These are phyloP conservation scores for Lentinula sp. DNA, from an alignment of 768 basidiomycete species.

Conservation along the genomic window DNA sequence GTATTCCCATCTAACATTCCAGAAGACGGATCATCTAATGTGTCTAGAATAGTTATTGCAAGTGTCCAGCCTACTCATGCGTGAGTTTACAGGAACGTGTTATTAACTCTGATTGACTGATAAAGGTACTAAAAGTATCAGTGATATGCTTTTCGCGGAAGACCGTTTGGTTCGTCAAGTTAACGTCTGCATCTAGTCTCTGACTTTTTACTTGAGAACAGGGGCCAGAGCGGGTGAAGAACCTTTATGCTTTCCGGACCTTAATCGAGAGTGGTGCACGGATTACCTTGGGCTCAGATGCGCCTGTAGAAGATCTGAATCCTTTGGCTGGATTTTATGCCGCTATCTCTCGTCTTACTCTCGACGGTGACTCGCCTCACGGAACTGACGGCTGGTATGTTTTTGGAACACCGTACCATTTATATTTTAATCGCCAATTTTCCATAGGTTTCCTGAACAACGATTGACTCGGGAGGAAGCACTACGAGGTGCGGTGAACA, in stretches of 20 bases:
- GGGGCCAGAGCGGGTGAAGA: conserved; percentile 82
- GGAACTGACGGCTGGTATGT: conserved; percentile 78
- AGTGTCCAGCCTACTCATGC: conserved; percentile 89
- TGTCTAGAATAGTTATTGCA: conserved; percentile 60
- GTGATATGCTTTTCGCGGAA: conserved; percentile 90
- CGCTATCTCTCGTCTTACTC: conserved; percentile 72
- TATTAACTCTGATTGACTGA: not conserved
- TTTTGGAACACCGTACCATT: not conserved
- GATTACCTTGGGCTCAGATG: conserved; percentile 83
- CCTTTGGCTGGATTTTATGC: conserved; percentile 85
- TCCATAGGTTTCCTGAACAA: conserved; percentile 74
- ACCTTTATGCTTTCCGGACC: conserved; percentile 82
- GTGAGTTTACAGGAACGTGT: conserved; percentile 34
- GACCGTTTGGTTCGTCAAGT: conserved; percentile 57
- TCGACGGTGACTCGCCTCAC: conserved; percentile 71
- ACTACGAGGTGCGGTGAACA: conserved; percentile 46
- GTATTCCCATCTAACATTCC: conserved; percentile 12
- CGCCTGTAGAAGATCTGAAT: conserved; percentile 84
- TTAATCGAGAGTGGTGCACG: conserved; percentile 57
- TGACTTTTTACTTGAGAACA: conserved; percentile 15
- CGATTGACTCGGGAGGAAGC: conserved; percentile 72
- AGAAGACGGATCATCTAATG: not conserved
- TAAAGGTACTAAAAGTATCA: conserved; percentile 40
- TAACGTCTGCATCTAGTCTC: not conserved
- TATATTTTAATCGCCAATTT: not conserved